A percentile compares a stretch with the other conserved stretches of the same genome.
These are phyloP conservation scores for Annulohypoxylon truncatum DNA, from an alignment of 2,329 filamentous ascomycete species.

Conservation along the genomic window DNA sequence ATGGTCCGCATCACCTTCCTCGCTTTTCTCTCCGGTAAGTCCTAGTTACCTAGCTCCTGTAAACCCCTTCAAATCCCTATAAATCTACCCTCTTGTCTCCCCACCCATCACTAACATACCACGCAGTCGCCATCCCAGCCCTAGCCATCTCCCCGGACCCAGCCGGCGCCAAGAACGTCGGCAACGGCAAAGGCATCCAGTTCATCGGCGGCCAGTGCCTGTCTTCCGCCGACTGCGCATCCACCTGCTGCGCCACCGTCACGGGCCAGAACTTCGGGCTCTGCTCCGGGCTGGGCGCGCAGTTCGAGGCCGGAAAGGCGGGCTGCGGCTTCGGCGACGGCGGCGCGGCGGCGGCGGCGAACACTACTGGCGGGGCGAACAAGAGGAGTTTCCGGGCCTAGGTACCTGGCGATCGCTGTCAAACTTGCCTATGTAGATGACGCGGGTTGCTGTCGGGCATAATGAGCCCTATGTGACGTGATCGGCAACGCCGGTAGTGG, in stretches of 20 bases:
- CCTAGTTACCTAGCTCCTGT: background rate
- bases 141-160: conserved; percentile 42
- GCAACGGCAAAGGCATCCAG: conserved; percentile 44
- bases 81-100: background rate
- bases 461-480: background rate
- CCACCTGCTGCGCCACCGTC: conserved; percentile 47
- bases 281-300: conserved; percentile 45
- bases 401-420: background rate
- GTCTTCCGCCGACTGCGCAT: conserved; percentile 46
- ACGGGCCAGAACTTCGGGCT: conserved; percentile 40
- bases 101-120: conserved; percentile 18
- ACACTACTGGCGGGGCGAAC: background rate
- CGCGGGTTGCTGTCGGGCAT: background rate
- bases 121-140: conserved; percentile 39
- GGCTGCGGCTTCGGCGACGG: conserved; percentile 47
- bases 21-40: conserved; percentile 46
- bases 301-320: conserved; percentile 46
- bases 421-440: background rate
- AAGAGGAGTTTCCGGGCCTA: background rate
- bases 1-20: conserved; percentile 46
- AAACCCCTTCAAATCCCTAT: background rate
- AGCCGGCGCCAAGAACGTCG: conserved; percentile 43
- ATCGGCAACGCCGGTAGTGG: background rate
- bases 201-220: conserved; percentile 49
- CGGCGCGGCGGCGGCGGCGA: background rate